phyloP scores from a whole-genome alignment of 2,329 filamentous ascomycete genomes.

The Stagonosporopsis chrysanthemi region DNA sequence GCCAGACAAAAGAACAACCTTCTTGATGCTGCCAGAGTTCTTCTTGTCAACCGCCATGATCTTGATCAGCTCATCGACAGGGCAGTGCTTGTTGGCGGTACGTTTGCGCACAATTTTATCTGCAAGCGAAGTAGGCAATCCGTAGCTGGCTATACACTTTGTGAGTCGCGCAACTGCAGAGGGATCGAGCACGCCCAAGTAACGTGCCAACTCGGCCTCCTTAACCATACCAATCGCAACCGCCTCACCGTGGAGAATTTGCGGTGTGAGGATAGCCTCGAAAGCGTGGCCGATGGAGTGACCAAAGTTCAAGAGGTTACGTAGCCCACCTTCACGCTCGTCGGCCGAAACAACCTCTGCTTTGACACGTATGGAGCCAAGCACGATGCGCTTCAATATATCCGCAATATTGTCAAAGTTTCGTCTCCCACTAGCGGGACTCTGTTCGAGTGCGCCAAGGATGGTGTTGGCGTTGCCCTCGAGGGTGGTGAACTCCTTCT shows the following conservation, averaged over 20 bases:
- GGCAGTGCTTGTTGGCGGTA: slow-evolving; percentile 86
- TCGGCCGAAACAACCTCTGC: slow-evolving; percentile 93
- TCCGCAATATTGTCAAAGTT: slow-evolving; percentile 72
- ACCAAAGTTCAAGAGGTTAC: slow-evolving; percentile 96
- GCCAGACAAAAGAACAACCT: slow-evolving; percentile 88
- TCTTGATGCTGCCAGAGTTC: slow-evolving; percentile 94
- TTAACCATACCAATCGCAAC: slow-evolving; percentile 99
- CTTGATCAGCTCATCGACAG: slow-evolving; percentile 81
- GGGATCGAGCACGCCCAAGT: slow-evolving; percentile 83
- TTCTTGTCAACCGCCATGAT: slow-evolving; percentile 99
- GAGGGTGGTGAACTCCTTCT: slow-evolving; percentile 81
- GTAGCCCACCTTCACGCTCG: slow-evolving; percentile 90
- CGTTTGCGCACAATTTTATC: slow-evolving; percentile 84
- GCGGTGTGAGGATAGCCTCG: slow-evolving; percentile 92
- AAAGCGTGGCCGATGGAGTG: slow-evolving; percentile 98
- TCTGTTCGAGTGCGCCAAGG: slow-evolving; percentile 72
- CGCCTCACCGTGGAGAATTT: slow-evolving; percentile 93
- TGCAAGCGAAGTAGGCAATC: slow-evolving; percentile 81
- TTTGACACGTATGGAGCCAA: slow-evolving; percentile 92
- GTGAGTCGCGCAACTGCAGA: slow-evolving; percentile 87
- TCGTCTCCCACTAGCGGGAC: slow-evolving; percentile 61
- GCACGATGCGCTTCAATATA: slow-evolving; percentile 69
- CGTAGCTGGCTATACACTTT: slow-evolving; percentile 95
- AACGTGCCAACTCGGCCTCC: slow-evolving; percentile 90
- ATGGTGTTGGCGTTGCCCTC: slow-evolving; percentile 83